Percentiles rank a stretch among this genome's conserved stretches.
These are phyloP conservation scores for Agaricus sinodeliciosus DNA, from an alignment of 768 basidiomycete species.

Conservation along the genomic window DNA sequence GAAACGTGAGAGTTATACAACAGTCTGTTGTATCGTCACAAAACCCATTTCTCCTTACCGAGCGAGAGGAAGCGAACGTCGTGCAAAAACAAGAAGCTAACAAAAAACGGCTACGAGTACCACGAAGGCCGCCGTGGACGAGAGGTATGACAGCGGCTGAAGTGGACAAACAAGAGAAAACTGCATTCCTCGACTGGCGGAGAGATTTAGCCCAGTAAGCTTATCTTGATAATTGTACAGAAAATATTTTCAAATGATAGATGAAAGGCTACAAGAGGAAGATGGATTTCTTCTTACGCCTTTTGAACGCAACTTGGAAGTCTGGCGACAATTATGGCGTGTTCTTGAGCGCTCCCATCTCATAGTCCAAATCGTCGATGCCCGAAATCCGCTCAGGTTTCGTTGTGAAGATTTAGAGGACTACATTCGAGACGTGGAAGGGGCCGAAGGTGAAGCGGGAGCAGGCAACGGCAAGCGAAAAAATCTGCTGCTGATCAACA, in stretches of 20 bases:
- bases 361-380: slow-evolving; percentile 93
- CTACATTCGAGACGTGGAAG: slow-evolving; percentile 82
- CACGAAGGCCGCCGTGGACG: slow-evolving; percentile 86
- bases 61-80: slow-evolving; percentile 74
- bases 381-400: slow-evolving; percentile 88
- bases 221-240: neutral
- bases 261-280: slow-evolving; percentile 74
- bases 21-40: slow-evolving; percentile 47
- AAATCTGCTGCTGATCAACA: slow-evolving; percentile 87
- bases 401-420: slow-evolving; percentile 87
- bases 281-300: slow-evolving; percentile 89
- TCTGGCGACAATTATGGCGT: slow-evolving; percentile 98
- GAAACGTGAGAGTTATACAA: slow-evolving; percentile 75
- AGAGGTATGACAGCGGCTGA: slow-evolving; percentile 70
- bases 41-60: slow-evolving; percentile 83
- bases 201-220: slow-evolving; percentile 86
- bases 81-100: slow-evolving; percentile 71
- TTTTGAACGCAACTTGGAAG: slow-evolving; percentile 96
- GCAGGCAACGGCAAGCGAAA: slow-evolving; percentile 67
- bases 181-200: slow-evolving; percentile 90
- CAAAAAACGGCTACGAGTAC: slow-evolving; percentile 73
- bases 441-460: slow-evolving; percentile 73
- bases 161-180: slow-evolving; percentile 84
- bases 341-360: slow-evolving; percentile 94
- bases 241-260: neutral